Conservation (phyloP, 371 early-diverging fungal genomes). For the Coelomomyces lativittatus region DNA sequence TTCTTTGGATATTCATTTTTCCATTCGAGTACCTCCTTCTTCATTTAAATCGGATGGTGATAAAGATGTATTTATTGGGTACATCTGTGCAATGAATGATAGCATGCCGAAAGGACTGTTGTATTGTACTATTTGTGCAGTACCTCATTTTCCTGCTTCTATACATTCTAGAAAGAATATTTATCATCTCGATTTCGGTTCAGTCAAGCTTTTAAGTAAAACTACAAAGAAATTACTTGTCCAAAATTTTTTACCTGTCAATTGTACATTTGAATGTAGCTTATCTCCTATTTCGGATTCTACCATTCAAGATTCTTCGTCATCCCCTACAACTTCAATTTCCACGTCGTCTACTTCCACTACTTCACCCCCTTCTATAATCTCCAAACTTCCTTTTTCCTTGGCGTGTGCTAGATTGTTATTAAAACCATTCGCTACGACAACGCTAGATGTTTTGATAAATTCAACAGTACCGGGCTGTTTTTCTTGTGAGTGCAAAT, state of each 20-base stretch:
- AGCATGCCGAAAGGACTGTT: slow-evolving; percentile 8
- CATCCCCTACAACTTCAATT: neutral
- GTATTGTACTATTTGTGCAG: slow-evolving; percentile 6
- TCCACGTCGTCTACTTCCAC: neutral
- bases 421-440: slow-evolving; percentile 20
- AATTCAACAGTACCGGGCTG: slow-evolving; percentile 15
- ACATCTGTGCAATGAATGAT: slow-evolving; percentile 15
- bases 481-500: slow-evolving; percentile 8
- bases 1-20: neutral
- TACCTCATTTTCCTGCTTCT: neutral
- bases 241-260: slow-evolving; percentile 14
- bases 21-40: neutral
- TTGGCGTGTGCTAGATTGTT: slow-evolving; percentile 6
- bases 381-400: slow-evolving; percentile 11
- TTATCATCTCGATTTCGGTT: slow-evolving; percentile 11
- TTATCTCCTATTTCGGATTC: slow-evolving; percentile 6
- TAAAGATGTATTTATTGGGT: slow-evolving; percentile 7
- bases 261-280: slow-evolving; percentile 17
- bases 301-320: neutral
- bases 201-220: slow-evolving; percentile 13
- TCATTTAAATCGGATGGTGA: neutral
- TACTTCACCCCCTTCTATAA: neutral
- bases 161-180: neutral
- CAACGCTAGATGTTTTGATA: slow-evolving; percentile 12
- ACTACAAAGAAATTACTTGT: slow-evolving; percentile 8